These are phyloP conservation scores for Penicillium fimorum DNA, from an alignment of 495 filamentous ascomycete species.

Conservation along the genomic window DNA sequence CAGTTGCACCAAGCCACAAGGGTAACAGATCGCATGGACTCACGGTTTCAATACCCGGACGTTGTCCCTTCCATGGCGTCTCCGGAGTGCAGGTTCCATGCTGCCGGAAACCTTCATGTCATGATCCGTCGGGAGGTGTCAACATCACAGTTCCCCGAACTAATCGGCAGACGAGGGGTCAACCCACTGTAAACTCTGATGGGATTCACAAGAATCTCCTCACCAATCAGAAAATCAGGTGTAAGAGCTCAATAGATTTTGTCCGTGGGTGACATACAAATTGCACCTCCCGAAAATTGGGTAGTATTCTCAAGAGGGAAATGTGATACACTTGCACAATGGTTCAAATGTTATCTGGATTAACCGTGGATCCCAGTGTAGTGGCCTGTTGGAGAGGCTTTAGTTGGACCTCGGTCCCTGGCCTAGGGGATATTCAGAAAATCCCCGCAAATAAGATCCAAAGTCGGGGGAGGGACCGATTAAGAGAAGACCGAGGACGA, in stretches of 20 bases:
- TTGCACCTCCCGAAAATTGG: slow-evolving; percentile 21
- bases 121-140: slow-evolving; percentile 22
- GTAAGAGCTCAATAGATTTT: not conserved
- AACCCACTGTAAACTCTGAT: slow-evolving; percentile 8
- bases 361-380: slow-evolving; percentile 27
- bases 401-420: slow-evolving; percentile 26
- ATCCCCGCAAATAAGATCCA: slow-evolving; percentile 12
- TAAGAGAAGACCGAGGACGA: slow-evolving; percentile 9
- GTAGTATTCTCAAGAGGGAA: slow-evolving; percentile 18
- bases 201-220: slow-evolving; percentile 8
- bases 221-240: slow-evolving; percentile 12
- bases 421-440: slow-evolving; percentile 1
- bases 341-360: slow-evolving; percentile 19
- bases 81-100: slow-evolving; percentile 35
- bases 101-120: slow-evolving; percentile 27
- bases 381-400: slow-evolving; percentile 2
- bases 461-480: slow-evolving; percentile 8
- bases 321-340: slow-evolving; percentile 18
- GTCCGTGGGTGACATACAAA: slow-evolving; percentile 6
- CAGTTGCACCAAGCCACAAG: slow-evolving; percentile 14
- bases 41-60: slow-evolving; percentile 30
- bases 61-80: slow-evolving; percentile 26
- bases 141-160: slow-evolving; percentile 23
- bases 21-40: slow-evolving; percentile 20
- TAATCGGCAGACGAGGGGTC: slow-evolving; percentile 10